Conservation (phyloP, 345 rosid species). For the Melaleuca alternifolia region DNA sequence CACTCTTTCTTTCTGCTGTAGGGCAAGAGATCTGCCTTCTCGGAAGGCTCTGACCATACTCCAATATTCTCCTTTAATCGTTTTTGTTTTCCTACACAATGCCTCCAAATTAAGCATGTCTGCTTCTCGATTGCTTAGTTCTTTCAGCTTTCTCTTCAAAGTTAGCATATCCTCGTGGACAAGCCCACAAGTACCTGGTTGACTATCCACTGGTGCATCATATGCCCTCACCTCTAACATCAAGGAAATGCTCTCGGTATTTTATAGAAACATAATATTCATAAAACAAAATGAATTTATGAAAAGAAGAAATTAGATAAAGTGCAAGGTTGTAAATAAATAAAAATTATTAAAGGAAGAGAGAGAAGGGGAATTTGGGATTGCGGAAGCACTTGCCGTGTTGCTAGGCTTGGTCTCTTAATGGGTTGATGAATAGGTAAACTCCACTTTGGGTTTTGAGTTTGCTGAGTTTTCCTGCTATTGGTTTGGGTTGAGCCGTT, state of each 20-base stretch:
- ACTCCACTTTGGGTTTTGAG: neutral
- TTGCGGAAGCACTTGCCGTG: neutral
- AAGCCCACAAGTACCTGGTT: accelerated
- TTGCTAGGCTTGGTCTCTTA: neutral
- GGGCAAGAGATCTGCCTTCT: neutral
- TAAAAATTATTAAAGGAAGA: too few relatives aligned
- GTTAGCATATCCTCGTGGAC: accelerated
- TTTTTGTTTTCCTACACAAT: neutral
- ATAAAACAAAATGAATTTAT: neutral
- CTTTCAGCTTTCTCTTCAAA: neutral
- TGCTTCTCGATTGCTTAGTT: neutral
- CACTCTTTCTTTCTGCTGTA: neutral
- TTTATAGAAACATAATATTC: accelerated
- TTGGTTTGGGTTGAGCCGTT: neutral
- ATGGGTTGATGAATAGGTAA: neutral
- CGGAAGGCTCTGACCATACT: neutral
- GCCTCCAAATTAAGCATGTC: neutral
- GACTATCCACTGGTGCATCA: accelerated
- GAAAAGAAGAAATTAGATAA: neutral
- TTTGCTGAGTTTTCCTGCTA: neutral
- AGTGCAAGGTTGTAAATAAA: neutral
- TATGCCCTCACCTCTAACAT: neutral
- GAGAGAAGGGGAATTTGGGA: neutral
- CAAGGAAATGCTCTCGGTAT: accelerated
- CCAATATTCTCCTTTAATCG: neutral